A percentile compares a stretch with the other conserved stretches of the same genome.
These are phyloP conservation scores for Aspergillus melleus DNA, from an alignment of 2,329 filamentous ascomycete genomes.

Conservation along the genomic window DNA sequence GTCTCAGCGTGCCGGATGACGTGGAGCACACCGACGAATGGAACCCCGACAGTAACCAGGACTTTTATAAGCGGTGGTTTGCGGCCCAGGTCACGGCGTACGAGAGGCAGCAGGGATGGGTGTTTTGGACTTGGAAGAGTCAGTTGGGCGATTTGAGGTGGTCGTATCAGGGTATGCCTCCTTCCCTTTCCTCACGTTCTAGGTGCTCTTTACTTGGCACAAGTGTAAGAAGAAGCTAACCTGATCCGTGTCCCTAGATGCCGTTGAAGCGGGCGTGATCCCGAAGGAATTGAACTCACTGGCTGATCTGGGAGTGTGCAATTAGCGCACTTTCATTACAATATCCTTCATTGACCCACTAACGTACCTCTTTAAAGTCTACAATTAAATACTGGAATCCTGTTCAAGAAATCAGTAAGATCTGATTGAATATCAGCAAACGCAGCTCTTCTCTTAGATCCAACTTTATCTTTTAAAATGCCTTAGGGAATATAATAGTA, in stretches of 20 bases:
- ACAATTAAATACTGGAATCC: too few species aligned
- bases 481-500: too few species aligned
- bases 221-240: slow-evolving; percentile 27
- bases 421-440: too few species aligned
- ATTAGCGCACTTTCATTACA: neutral
- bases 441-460: too few species aligned
- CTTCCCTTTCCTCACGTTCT: neutral
- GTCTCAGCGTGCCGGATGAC: slow-evolving; percentile 52
- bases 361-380: too few species aligned
- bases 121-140: slow-evolving; percentile 63
- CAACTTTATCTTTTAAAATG: too few species aligned
- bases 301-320: neutral
- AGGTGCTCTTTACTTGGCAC: too few species aligned
- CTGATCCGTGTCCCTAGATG: slow-evolving; percentile 49
- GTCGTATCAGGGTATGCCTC: slow-evolving; percentile 27
- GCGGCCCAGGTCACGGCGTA: slow-evolving; percentile 57
- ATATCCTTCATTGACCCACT: too few species aligned
- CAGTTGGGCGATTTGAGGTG: slow-evolving; percentile 41
- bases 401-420: too few species aligned
- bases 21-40: slow-evolving; percentile 50
- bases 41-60: slow-evolving; percentile 41
- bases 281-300: slow-evolving; percentile 29
- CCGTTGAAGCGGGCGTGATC: slow-evolving; percentile 43
- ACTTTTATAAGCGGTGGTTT: slow-evolving; percentile 60
- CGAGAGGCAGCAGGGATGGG: slow-evolving; percentile 56